Evolutionary conservation across 1,284 basidiomycete species (phyloP), one percentile per base, ranked within the genome.

Genomic region (Cryptococcus neoformans): DNA sequence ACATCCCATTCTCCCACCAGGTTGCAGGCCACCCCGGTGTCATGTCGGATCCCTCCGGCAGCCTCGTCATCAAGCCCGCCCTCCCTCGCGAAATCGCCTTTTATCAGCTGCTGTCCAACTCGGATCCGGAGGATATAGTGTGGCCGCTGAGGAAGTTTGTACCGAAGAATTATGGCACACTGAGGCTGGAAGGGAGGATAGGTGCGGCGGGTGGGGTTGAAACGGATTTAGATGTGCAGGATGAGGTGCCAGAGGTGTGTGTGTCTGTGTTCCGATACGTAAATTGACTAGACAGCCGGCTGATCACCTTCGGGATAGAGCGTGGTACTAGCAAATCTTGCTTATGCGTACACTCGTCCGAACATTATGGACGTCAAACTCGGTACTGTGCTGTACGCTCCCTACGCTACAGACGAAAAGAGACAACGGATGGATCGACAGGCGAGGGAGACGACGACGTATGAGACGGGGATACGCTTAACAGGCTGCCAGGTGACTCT

Each of bases 311-410:
- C 6, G 12, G 7, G 35, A 21, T 10, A 83, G 83, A 92, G 78
- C 86, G 79, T 96, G 56, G 91, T 96, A 28, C 77, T 98, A 5
- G 88, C 94, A 77, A 97, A 98, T 72, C 79, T 95, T 6, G 80
- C 87, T 1, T 77, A 86, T 63, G 72, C 82, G 0, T 97, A 92
- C 78, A 67, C 76, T 34, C 87, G 85, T 72, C 92, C 94, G 2
- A 92, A 89, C 67, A 85, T 96, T 53, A 80, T 96, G 28, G 95
- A 98, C 72, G 81, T 92, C 74, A 98, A 97, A 76, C 86, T 98
- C 17, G 94, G 94, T 0, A 92, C 88, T 0, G 81, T 89, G 7
- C 82, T 97, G 4, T 89, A 89, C 67, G 73, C 59, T 2, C 65
- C 64, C 1, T 78, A 80, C 56, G 87, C 91, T 2, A 78, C 82